Conservation (phyloP, 495 filamentous ascomycete genomes). For the Penicillium robsamsonii region DNA sequence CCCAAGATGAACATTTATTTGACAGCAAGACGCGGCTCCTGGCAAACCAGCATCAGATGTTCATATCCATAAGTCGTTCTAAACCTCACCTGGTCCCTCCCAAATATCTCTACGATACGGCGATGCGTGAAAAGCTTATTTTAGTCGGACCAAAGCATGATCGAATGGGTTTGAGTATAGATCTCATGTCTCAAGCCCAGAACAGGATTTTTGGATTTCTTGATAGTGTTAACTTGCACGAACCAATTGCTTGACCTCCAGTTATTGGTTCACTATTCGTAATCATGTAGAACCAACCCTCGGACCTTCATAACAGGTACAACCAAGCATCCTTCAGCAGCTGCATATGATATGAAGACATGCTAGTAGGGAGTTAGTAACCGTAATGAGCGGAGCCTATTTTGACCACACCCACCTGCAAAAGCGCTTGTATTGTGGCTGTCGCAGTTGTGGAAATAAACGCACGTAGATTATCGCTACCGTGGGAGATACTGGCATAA, state of each 20-base stretch:
- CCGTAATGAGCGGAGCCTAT: neutral
- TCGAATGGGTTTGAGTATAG: neutral
- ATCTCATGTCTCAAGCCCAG: neutral
- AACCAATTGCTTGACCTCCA: neutral
- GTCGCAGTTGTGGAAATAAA: neutral
- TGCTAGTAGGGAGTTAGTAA: conserved; percentile 6
- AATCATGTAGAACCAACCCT: conserved; percentile 2
- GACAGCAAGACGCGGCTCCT: neutral
- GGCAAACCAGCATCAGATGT: neutral
- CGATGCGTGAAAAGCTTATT: conserved; percentile 3
- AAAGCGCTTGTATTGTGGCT: conserved; percentile 5
- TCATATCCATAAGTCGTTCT: neutral
- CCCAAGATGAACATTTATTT: conserved; percentile 1
- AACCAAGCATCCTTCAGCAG: neutral
- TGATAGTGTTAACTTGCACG: neutral
- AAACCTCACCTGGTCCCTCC: neutral
- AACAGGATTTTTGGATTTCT: conserved; percentile 1
- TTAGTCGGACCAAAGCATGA: conserved; percentile 3
- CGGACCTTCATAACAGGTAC: conserved; percentile 6
- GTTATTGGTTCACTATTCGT: conserved; percentile 1
- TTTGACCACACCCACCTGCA: neutral
- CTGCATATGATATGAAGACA: conserved; percentile 2
- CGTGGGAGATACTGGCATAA: conserved; percentile 1
- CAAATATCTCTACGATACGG: neutral
- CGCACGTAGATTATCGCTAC: conserved; percentile 2